Evolutionary conservation across 2,329 filamentous ascomycete species (phyloP).

Genomic region (Hypoxylon sp.): DNA sequence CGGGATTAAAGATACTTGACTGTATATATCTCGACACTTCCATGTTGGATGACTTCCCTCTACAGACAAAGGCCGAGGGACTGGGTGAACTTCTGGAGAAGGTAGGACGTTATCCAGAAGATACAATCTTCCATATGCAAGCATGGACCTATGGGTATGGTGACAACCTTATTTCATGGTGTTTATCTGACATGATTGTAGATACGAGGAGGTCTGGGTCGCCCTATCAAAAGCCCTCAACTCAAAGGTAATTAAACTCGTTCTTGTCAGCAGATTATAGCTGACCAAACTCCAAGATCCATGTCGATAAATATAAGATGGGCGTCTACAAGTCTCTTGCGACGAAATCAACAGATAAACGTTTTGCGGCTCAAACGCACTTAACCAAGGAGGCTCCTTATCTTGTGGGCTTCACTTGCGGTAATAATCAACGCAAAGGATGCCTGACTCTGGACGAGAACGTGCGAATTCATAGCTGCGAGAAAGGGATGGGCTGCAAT

Average conservation of each 20-base stretch:
- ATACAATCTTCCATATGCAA: slow-evolving; percentile 86
- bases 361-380: slow-evolving; percentile 59
- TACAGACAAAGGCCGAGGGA: slow-evolving; percentile 79
- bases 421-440: slow-evolving; percentile 77
- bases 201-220: slow-evolving; percentile 92
- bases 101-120: slow-evolving; percentile 75
- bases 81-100: slow-evolving; percentile 80
- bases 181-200: slow-evolving; percentile 40
- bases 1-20: slow-evolving; percentile 77
- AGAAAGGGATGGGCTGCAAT: slow-evolving; percentile 76
- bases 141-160: slow-evolving; percentile 85
- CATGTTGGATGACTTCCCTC: slow-evolving; percentile 66
- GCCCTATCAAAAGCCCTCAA: slow-evolving; percentile 79
- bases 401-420: slow-evolving; percentile 80
- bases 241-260: slow-evolving; percentile 65
- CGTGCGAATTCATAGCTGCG: slow-evolving; percentile 87
- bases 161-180: neutral
- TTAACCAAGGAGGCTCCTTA: slow-evolving; percentile 73
- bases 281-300: slow-evolving; percentile 67
- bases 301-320: slow-evolving; percentile 86
- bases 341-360: slow-evolving; percentile 59
- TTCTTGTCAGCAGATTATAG: neutral
- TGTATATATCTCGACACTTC: slow-evolving; percentile 93
- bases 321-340: slow-evolving; percentile 77
- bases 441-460: slow-evolving; percentile 76